Percentiles rank a stretch among this genome's conserved stretches.
phyloP scores from a whole-genome alignment of 805 yeast genomes.

The Scheffersomyces stipitis region DNA sequence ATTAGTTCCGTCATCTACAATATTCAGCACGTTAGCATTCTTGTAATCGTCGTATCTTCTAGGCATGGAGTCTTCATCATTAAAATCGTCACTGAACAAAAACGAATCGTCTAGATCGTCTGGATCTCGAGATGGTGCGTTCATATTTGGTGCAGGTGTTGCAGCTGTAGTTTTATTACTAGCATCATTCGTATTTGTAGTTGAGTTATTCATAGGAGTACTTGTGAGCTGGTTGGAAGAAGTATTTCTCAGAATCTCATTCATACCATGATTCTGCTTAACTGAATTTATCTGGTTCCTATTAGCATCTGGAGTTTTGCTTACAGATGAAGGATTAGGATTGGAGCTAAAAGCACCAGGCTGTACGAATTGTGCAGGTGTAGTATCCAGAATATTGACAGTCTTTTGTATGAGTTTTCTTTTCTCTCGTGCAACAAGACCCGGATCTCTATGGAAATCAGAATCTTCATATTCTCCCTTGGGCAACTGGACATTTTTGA shows the following conservation, averaged over 20 bases:
- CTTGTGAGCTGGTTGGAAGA: neutral
- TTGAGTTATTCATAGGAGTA: neutral
- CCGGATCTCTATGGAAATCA: slow-evolving; percentile 39
- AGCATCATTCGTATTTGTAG: too few species aligned
- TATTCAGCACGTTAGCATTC: neutral
- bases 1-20: neutral
- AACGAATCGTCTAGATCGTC: slow-evolving; percentile 43
- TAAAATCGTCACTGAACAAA: slow-evolving; percentile 39
- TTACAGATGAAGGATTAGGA: neutral
- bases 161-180: neutral
- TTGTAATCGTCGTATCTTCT: neutral
- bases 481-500: slow-evolving; percentile 41
- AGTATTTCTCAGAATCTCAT: too few species aligned
- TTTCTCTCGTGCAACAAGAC: slow-evolving; percentile 28
- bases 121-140: slow-evolving; percentile 9
- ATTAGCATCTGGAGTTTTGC: neutral
- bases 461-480: slow-evolving; percentile 27
- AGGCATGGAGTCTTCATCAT: slow-evolving; percentile 15
- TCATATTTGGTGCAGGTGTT: neutral
- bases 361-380: too few species aligned
- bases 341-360: neutral
- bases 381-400: slow-evolving; percentile 9
- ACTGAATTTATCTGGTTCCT: neutral
- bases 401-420: slow-evolving; percentile 10
- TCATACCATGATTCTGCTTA: too few species aligned